A percentile compares a stretch with the other conserved stretches of the same genome.
These are phyloP conservation scores for Dunaliella primolecta DNA, from an alignment of 139 green algal species.

Conservation along the genomic window DNA sequence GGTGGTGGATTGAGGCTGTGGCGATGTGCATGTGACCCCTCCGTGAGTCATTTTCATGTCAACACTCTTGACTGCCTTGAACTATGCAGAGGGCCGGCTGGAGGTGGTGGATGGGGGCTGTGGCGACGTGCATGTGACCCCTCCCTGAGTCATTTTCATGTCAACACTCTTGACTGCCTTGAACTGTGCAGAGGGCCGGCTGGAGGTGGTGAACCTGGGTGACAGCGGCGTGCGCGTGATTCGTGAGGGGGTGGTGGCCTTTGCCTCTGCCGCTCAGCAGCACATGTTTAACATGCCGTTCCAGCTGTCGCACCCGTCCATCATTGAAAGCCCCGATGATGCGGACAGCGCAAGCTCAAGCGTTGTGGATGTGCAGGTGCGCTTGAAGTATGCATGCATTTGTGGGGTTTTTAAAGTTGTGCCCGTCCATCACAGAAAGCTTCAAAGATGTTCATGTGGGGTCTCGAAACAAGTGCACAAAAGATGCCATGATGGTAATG, in stretches of 20 bases:
- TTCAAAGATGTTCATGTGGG: no score
- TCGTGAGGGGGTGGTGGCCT: slow-evolving; percentile 58
- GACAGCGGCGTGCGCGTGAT: slow-evolving; percentile 77
- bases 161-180: no score
- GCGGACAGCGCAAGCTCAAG: slow-evolving; percentile 56
- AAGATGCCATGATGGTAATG: no score
- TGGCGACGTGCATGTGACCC: slow-evolving; percentile 66
- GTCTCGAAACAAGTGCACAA: no score
- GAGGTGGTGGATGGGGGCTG: slow-evolving; percentile 80
- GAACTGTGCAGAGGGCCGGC: neutral
- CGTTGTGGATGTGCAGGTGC: slow-evolving; percentile 32
- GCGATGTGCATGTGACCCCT: slow-evolving; percentile 66
- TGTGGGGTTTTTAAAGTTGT: no score
- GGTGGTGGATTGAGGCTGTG: slow-evolving; percentile 80
- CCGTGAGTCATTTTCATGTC: slow-evolving; percentile 60
- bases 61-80: no score
- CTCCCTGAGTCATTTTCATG: slow-evolving; percentile 61
- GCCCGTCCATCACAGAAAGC: no score
- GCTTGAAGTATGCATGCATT: neutral
- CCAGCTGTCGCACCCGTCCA: slow-evolving; percentile 68
- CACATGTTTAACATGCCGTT: slow-evolving; percentile 96
- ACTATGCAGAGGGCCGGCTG: slow-evolving; percentile 27
- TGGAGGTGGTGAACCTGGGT: slow-evolving; percentile 76
- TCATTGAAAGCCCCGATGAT: slow-evolving; percentile 59
- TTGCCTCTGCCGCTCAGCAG: slow-evolving; percentile 78